These are phyloP conservation scores for Dunaliella sp. DNA, from an alignment of 139 green algal species.

Conservation along the genomic window DNA sequence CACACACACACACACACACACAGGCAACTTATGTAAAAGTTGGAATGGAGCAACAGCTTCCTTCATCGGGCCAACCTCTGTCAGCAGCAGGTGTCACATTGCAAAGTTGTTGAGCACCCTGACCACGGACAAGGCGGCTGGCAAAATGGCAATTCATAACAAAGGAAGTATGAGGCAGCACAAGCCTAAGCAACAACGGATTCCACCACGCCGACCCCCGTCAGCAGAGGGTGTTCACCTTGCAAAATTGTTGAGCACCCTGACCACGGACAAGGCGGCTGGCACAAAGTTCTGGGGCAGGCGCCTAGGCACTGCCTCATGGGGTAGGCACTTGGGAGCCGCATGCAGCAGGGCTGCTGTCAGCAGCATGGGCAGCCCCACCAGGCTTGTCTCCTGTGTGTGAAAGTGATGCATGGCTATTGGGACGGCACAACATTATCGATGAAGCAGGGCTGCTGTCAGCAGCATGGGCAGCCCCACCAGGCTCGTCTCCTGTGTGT, in stretches of 20 bases:
- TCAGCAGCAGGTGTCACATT: conserved; percentile 15
- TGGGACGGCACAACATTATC: too few relatives aligned
- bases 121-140: conserved; percentile 42
- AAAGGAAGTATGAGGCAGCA: too few relatives aligned
- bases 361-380: conserved; percentile 62
- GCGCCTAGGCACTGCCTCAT: conserved; percentile 32
- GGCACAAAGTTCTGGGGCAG: conserved; percentile 61
- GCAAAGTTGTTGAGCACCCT: conserved; percentile 50
- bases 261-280: conserved; percentile 40
- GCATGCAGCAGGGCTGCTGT: conserved; percentile 64
- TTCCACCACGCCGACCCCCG: too few relatives aligned
- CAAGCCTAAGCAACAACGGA: too few relatives aligned
- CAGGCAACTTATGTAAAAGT: too few relatives aligned
- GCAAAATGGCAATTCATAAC: too few relatives aligned
- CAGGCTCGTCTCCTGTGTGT: not conserved
- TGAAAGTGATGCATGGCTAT: too few relatives aligned
- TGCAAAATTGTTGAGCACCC: conserved; percentile 49
- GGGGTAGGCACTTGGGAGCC: conserved; percentile 42
- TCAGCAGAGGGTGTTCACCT: conserved; percentile 16
- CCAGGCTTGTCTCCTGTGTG: conserved; percentile 44
- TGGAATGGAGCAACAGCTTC: too few relatives aligned
- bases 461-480: not conserved
- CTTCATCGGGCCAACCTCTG: too few relatives aligned
- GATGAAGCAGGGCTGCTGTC: not conserved
- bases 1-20: too few relatives aligned